Evolutionary conservation across 345 rosid genomes (phyloP), one percentile per base, ranked within the genome.

Genomic region (Sonneratia alba): DNA sequence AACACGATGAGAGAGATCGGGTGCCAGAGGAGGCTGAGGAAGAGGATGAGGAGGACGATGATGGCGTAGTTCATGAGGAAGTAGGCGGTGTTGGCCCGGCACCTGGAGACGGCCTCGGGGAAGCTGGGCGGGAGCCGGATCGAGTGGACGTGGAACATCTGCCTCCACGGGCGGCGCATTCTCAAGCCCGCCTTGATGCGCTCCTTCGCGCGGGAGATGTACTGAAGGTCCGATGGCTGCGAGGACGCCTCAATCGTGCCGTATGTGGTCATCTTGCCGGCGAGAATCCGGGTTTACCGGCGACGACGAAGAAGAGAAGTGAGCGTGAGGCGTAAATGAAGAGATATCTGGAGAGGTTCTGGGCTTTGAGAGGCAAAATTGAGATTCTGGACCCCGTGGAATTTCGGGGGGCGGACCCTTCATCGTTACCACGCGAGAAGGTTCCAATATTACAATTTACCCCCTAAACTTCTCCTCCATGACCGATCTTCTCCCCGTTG

Each of bases 1-100:
- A 86, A 76, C 79, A 81, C 69, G 8, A 83, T 63, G 71, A 88
- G 70, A 57, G 88, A 81, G 51, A 81, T n/a, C 0, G 92, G 94
- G 48, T 82, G 84, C 89, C 85, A 88, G 1, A 90, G 83, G 66
- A 87, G 73, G 85, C 77, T 78, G 77, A 85, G 71, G 77, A 88
- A 75, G 73, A 90, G 77, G 16, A 77, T 59, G 45, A 75, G 48
- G 27, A 81, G 42, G 21, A 79, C 62, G 70, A 88, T 40, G 36
- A 84, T 74, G 62, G 77, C 73, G 55, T 84, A 87, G 78, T 90
- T 92, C 68, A 72, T 68, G 62, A 84, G 79, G 73, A 85, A 89
- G 67, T 72, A 70, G 49, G 68, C 57, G 1, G 65, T 53, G 71
- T 87, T 89, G 27, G 78, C 63, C 72, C 49, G 75, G 75, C 86